Conservation (phyloP, 345 rosid species). For the Linum trigynum region DNA sequence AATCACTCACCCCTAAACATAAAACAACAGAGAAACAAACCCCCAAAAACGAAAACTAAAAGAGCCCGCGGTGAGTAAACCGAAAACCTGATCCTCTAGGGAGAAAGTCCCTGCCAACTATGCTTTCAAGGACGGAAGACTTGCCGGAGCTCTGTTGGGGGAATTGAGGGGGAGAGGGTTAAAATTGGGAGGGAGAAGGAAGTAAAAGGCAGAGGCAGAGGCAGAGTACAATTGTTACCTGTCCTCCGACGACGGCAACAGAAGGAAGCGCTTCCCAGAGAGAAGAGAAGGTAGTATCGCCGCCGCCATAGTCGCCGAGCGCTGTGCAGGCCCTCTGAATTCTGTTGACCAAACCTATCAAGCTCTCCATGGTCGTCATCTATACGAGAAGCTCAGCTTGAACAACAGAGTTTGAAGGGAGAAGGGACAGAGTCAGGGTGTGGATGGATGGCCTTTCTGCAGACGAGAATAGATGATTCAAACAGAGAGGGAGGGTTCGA, state of each 20-base stretch:
- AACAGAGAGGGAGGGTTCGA: neutral
- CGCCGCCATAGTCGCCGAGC: conserved; percentile 28
- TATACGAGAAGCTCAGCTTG: neutral
- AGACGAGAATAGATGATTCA: neutral
- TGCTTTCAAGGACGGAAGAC: conserved; percentile 95
- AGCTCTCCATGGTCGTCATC: conserved; percentile 32
- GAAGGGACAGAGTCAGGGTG: no score
- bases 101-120: conserved; percentile 91
- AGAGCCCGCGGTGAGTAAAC: neutral
- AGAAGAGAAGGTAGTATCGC: conserved; percentile 19
- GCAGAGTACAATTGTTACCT: conserved; percentile 9
- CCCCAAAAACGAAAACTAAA: neutral
- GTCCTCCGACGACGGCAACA: conserved; percentile 32
- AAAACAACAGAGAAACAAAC: neutral
- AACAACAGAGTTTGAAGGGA: neutral
- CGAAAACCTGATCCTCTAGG: conserved; percentile 92
- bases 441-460: no score
- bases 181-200: neutral
- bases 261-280: conserved; percentile 32
- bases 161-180: neutral
- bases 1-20: neutral
- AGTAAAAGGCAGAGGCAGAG: neutral
- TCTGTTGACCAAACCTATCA: conserved; percentile 26
- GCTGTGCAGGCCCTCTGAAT: conserved; percentile 29
- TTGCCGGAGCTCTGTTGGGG: conserved; percentile 77